These are phyloP conservation scores for Escovopsis sp. DNA, from an alignment of 2,329 filamentous ascomycete species.

Conservation along the genomic window DNA sequence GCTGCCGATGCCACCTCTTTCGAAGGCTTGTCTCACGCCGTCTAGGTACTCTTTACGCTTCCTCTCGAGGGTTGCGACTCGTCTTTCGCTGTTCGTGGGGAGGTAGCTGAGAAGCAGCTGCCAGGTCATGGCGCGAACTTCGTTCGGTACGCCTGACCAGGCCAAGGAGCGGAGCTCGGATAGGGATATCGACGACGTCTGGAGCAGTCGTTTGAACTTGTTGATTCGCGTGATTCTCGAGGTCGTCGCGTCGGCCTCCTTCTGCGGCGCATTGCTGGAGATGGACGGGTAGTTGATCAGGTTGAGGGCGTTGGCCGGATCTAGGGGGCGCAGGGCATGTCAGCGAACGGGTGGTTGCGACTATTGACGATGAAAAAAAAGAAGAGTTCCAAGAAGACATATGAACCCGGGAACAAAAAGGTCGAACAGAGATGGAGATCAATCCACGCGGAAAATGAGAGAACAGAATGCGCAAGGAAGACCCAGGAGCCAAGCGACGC, in stretches of 20 bases:
- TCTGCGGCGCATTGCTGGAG: slow-evolving; percentile 57
- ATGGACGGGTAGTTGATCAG: slow-evolving; percentile 77
- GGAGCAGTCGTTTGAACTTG: slow-evolving; percentile 93
- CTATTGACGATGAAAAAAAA: neutral
- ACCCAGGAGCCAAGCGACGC: no score
- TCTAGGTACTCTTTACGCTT: slow-evolving; percentile 96
- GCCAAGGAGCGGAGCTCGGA: slow-evolving; percentile 70
- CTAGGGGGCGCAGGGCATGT: slow-evolving; percentile 19
- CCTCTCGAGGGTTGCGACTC: slow-evolving; percentile 76
- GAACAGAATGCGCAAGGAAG: no score
- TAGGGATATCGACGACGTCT: slow-evolving; percentile 78
- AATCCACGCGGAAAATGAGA: no score
- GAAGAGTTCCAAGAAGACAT: no score
- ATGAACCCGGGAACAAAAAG: no score
- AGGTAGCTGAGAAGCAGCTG: slow-evolving; percentile 89
- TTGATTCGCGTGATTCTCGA: slow-evolving; percentile 88
- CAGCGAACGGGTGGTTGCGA: neutral
- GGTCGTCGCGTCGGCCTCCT: slow-evolving; percentile 74
- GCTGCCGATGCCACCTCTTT: slow-evolving; percentile 39
- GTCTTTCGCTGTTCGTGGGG: slow-evolving; percentile 87
- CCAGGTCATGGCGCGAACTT: slow-evolving; percentile 98
- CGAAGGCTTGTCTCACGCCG: slow-evolving; percentile 62
- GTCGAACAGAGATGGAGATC: no score
- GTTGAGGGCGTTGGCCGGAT: slow-evolving; percentile 86
- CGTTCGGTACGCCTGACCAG: slow-evolving; percentile 88